These are phyloP conservation scores for Cryoendolithus antarcticus DNA, from an alignment of 2,329 filamentous ascomycete genomes.

Conservation along the genomic window DNA sequence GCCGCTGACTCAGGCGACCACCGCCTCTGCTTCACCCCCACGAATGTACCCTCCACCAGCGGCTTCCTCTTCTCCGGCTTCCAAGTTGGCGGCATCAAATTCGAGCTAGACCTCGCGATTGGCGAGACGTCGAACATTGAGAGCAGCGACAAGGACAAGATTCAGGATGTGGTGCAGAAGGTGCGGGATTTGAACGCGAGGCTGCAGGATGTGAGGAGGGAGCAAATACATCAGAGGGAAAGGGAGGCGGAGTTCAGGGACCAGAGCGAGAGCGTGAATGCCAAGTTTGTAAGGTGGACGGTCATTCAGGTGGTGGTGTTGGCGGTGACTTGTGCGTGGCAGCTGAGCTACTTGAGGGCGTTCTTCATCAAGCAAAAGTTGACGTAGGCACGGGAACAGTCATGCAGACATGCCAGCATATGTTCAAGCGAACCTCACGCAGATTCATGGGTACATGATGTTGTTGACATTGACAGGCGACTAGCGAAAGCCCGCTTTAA, in stretches of 20 bases:
- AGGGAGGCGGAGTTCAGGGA: constrained; percentile 96
- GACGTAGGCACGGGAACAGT: constrained; percentile 46
- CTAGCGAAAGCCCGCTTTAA: no score
- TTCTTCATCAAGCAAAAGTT: constrained; percentile 99
- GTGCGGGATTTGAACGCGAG: constrained; percentile 81
- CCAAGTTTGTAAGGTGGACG: constrained; percentile 86
- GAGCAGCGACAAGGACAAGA: constrained; percentile 84
- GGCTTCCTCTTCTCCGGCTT: constrained; percentile 59
- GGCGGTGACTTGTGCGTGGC: constrained; percentile 85
- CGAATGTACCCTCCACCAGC: constrained; percentile 54
- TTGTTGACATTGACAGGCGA: no score
- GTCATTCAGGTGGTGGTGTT: constrained; percentile 78
- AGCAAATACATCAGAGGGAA: constrained; percentile 97
- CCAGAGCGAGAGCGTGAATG: constrained; percentile 88
- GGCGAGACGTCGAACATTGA: constrained; percentile 91
- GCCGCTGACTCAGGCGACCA: constrained; percentile 92
- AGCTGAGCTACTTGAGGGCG: constrained; percentile 82
- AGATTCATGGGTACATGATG: no score
- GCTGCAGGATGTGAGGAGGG: constrained; percentile 75
- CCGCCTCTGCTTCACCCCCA: constrained; percentile 84
- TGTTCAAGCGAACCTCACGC: background rate
- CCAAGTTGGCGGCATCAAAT: constrained; percentile 64
- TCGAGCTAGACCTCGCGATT: constrained; percentile 83
- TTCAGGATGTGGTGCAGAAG: constrained; percentile 76
- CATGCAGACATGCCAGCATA: background rate